These are phyloP conservation scores for Populus tomentosa DNA, from an alignment of 441 rosid species.

Conservation along the genomic window DNA sequence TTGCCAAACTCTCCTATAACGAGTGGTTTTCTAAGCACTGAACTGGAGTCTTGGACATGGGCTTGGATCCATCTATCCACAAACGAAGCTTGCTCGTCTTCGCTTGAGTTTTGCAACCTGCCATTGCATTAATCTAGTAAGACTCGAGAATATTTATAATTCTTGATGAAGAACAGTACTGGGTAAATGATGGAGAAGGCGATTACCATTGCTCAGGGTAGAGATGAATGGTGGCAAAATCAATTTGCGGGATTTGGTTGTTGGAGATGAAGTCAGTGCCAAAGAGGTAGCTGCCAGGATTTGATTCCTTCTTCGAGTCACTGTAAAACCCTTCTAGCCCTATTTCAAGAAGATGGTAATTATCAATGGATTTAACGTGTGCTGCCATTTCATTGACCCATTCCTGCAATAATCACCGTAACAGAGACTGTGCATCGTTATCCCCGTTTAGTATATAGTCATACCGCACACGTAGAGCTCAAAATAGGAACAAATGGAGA, in stretches of 20 bases:
- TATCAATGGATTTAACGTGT: slow-evolving; percentile 54
- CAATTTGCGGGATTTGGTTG: slow-evolving; percentile 44
- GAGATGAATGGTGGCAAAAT: slow-evolving; percentile 58
- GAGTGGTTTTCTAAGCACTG: slow-evolving; percentile 48
- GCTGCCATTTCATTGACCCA: slow-evolving; percentile 67
- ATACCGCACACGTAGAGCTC: too few relatives aligned
- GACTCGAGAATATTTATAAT: neutral
- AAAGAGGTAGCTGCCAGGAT: slow-evolving; percentile 30
- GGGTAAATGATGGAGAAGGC: neutral
- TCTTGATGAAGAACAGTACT: too few relatives aligned
- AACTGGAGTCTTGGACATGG: slow-evolving; percentile 46
- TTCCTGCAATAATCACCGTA: slow-evolving; percentile 31
- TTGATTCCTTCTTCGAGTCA: slow-evolving; percentile 36
- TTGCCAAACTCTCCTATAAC: slow-evolving; percentile 62
- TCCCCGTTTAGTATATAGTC: neutral
- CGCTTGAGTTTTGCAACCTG: slow-evolving; percentile 23
- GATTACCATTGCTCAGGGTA: slow-evolving; percentile 65
- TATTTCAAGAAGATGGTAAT: slow-evolving; percentile 50
- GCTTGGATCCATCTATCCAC: slow-evolving; percentile 15
- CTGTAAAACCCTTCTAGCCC: slow-evolving; percentile 61
- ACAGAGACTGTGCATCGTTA: neutral
- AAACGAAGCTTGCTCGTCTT: slow-evolving; percentile 11
- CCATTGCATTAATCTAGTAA: neutral
- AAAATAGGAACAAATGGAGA: too few relatives aligned
- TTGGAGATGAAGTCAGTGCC: slow-evolving; percentile 67